phyloP scores from a whole-genome alignment of 495 filamentous ascomycete genomes.

The Aspergillus nanangensis region DNA sequence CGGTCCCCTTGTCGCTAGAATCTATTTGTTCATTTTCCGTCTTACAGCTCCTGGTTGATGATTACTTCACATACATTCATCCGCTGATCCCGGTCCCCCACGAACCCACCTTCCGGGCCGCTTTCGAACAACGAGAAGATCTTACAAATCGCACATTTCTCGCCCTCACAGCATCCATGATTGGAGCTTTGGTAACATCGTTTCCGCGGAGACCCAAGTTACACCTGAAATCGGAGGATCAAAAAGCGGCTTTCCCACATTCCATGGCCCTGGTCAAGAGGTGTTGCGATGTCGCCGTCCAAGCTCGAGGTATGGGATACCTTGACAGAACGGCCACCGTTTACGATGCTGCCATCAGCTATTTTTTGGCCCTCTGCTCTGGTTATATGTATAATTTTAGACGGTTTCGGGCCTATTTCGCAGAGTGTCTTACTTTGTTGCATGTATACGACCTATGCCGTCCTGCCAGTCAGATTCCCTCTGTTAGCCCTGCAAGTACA shows the following conservation, averaged over 20 bases:
- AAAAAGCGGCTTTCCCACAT: slow-evolving; percentile 48
- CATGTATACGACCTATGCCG: slow-evolving; percentile 62
- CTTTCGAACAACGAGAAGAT: slow-evolving; percentile 68
- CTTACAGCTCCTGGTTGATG: slow-evolving; percentile 67
- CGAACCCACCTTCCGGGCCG: slow-evolving; percentile 74
- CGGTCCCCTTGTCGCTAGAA: slow-evolving; percentile 52
- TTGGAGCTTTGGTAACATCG: slow-evolving; percentile 69
- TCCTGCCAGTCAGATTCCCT: slow-evolving; percentile 26
- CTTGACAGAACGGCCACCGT: slow-evolving; percentile 62
- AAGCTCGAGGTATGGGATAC: slow-evolving; percentile 67
- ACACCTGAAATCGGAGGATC: slow-evolving; percentile 59
- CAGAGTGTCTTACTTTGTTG: slow-evolving; percentile 68
- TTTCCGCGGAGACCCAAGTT: slow-evolving; percentile 73
- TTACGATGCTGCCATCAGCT: slow-evolving; percentile 82
- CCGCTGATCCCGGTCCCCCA: slow-evolving; percentile 83
- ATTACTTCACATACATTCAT: slow-evolving; percentile 89
- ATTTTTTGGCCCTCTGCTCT: slow-evolving; percentile 69
- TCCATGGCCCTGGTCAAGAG: slow-evolving; percentile 67
- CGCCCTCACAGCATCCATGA: slow-evolving; percentile 77
- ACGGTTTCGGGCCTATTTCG: slow-evolving; percentile 63
- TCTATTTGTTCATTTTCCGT: slow-evolving; percentile 67
- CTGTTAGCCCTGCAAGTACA: slow-evolving; percentile 19
- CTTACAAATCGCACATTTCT: slow-evolving; percentile 63
- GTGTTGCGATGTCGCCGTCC: slow-evolving; percentile 67
- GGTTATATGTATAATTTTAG: slow-evolving; percentile 66